These are phyloP conservation scores for Croton laevigatus DNA, from an alignment of 441 rosid species.

Conservation along the genomic window DNA sequence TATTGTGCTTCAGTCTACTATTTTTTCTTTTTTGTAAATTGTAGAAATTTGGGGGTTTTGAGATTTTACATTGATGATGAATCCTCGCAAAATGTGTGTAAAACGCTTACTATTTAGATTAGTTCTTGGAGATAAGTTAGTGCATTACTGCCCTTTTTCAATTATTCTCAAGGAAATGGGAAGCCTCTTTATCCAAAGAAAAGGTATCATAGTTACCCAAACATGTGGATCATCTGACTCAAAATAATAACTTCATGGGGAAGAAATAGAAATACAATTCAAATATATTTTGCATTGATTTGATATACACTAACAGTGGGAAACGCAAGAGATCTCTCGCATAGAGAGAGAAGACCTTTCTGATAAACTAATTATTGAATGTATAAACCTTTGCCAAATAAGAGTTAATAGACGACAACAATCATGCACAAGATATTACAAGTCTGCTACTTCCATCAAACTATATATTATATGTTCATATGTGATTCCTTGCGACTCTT, in stretches of 20 bases:
- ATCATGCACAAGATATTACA: background rate
- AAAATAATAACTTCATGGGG: no score
- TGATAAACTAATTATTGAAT: background rate
- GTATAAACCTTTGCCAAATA: background rate
- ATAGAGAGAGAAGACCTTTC: no score
- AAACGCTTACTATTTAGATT: background rate
- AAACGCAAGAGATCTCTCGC: no score
- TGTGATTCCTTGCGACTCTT: conserved; percentile 18
- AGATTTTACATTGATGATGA: conserved; percentile 30
- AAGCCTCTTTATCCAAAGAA: no score
- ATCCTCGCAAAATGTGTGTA: conserved; percentile 9
- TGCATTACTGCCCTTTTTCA: background rate
- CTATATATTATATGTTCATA: conserved; percentile 16
- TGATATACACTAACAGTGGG: no score
- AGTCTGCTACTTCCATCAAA: background rate
- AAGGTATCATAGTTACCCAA: no score
- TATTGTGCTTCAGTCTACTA: background rate
- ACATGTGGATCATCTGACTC: no score
- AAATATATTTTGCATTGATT: no score
- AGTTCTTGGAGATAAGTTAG: background rate
- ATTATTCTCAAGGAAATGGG: background rate
- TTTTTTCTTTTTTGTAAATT: background rate
- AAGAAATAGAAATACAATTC: no score
- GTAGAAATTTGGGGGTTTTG: conserved; percentile 23
- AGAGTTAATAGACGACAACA: background rate